Evolutionary conservation across 305 asterid genomes (phyloP).

Genomic region (Fraxinus dipetala): DNA sequence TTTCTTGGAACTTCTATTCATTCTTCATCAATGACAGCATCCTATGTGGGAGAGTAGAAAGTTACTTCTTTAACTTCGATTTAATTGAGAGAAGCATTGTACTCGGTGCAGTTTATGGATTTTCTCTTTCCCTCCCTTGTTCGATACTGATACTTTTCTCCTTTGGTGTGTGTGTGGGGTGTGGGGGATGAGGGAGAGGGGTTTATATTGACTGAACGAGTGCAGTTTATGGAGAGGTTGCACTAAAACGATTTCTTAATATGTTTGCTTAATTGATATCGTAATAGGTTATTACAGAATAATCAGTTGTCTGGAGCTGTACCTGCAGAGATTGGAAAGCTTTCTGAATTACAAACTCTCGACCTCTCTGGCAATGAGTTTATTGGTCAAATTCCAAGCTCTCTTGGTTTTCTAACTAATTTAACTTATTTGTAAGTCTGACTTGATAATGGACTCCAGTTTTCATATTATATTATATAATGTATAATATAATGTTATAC

Average conservation of each 20-base stretch:
- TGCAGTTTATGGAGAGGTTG: background rate
- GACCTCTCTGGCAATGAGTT: constrained; percentile 83
- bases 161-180: background rate
- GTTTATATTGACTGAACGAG: background rate
- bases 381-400: constrained; percentile 68
- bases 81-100: background rate
- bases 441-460: background rate
- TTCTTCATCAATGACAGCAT: background rate
- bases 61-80: background rate
- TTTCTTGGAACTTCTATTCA: background rate
- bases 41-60: background rate
- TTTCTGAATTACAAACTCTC: constrained; percentile 62
- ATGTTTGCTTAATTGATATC: constrained; percentile 8
- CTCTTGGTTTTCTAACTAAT: constrained; percentile 52
- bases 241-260: background rate
- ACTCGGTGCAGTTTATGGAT: background rate
- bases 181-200: background rate
- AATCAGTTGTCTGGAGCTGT: constrained; percentile 61
- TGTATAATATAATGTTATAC: background rate
- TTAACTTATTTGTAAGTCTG: constrained; percentile 64
- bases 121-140: background rate
- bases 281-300: constrained; percentile 68
- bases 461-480: background rate
- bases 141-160: background rate
- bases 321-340: constrained; percentile 77